These are phyloP conservation scores for Coemansia sp. DNA, from an alignment of 192 early-diverging fungal species.

Conservation along the genomic window DNA sequence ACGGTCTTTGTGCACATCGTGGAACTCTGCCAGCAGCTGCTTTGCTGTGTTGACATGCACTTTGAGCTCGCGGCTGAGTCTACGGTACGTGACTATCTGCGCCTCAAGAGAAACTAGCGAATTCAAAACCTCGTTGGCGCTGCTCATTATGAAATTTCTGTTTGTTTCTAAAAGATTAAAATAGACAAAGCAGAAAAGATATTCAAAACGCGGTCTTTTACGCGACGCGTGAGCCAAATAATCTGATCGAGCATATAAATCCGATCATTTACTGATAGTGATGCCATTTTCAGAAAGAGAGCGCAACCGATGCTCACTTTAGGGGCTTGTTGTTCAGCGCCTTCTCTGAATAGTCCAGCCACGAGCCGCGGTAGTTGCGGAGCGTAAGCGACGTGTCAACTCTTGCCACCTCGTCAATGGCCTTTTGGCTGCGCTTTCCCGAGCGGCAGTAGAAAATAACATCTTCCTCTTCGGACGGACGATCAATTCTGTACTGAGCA, in stretches of 20 bases:
- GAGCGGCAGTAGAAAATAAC: slow-evolving; percentile 71
- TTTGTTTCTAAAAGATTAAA: not conserved
- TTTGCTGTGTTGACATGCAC: slow-evolving; percentile 47
- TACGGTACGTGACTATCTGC: slow-evolving; percentile 51
- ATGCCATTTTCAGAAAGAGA: not conserved
- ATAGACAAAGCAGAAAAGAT: not conserved
- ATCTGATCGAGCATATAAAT: not conserved
- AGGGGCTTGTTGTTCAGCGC: slow-evolving; percentile 40
- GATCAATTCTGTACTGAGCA: slow-evolving; percentile 60
- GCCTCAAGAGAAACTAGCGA: slow-evolving; percentile 37
- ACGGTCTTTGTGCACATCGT: slow-evolving; percentile 20
- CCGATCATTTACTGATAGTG: not conserved
- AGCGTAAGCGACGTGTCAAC: slow-evolving; percentile 46
- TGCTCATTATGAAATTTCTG: slow-evolving; percentile 15
- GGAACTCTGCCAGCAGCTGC: slow-evolving; percentile 30
- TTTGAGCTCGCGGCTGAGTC: slow-evolving; percentile 47
- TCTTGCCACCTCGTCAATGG: slow-evolving; percentile 58
- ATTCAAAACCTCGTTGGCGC: slow-evolving; percentile 26
- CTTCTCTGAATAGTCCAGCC: slow-evolving; percentile 48
- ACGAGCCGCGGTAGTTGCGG: slow-evolving; percentile 54
- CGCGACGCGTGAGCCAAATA: not conserved
- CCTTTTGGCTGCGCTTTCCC: slow-evolving; percentile 65
- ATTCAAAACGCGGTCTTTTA: not conserved
- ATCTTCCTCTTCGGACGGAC: slow-evolving; percentile 56
- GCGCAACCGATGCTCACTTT: slow-evolving; percentile 9